These are phyloP conservation scores for Pisolithus albus DNA, from an alignment of 768 basidiomycete species.

Conservation along the genomic window DNA sequence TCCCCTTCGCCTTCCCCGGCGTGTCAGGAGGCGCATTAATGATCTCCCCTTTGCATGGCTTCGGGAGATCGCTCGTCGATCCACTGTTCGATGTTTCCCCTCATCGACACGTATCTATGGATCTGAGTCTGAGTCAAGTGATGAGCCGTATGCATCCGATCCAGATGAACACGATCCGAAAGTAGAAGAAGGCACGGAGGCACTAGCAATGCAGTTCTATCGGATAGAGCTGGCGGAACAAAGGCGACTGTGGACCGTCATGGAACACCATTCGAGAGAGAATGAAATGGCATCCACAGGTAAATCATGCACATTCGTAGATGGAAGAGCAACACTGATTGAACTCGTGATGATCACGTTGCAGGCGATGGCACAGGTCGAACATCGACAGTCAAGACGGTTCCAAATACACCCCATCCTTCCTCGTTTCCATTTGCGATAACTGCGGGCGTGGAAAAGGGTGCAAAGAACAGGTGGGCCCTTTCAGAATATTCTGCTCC, in stretches of 20 bases:
- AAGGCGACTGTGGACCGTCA: conserved; percentile 77
- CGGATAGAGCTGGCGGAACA: conserved; percentile 89
- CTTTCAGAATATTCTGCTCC: background rate
- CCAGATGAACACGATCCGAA: conserved; percentile 32
- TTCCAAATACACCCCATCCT: conserved; percentile 14
- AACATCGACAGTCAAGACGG: conserved; percentile 8
- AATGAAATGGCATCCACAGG: conserved; percentile 21
- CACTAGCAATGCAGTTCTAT: conserved; percentile 90
- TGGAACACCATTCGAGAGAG: conserved; percentile 84
- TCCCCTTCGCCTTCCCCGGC: conserved; percentile 50
- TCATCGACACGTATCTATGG: conserved; percentile 9
- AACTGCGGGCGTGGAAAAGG: conserved; percentile 92
- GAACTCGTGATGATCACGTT: background rate
- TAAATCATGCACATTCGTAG: conserved; percentile 6
- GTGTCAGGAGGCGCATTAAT: conserved; percentile 48
- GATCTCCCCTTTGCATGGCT: conserved; percentile 82
- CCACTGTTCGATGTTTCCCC: conserved; percentile 22
- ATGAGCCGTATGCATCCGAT: conserved; percentile 26
- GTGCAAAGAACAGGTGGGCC: conserved; percentile 79
- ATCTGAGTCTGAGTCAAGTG: conserved; percentile 30
- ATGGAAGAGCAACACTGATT: background rate
- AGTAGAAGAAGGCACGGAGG: conserved; percentile 65
- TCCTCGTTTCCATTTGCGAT: conserved; percentile 77
- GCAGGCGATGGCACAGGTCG: conserved; percentile 2
- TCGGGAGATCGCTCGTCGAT: conserved; percentile 57